Conservation (phyloP, 371 early-diverging fungal genomes). For the Batkoa obscura region DNA sequence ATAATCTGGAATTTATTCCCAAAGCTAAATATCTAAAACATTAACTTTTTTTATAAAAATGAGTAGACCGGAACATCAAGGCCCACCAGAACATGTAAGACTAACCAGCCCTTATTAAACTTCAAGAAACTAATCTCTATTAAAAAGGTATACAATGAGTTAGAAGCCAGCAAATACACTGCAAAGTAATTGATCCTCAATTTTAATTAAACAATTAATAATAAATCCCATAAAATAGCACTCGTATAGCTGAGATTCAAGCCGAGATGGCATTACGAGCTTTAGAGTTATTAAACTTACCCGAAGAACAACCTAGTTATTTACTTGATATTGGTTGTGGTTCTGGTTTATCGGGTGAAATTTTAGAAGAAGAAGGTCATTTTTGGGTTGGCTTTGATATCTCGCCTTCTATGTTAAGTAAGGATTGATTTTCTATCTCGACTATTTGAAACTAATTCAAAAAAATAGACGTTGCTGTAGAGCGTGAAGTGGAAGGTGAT, state of each 20-base stretch:
- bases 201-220: background rate
- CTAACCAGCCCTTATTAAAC: background rate
- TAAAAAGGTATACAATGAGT: constrained; percentile 59
- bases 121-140: background rate
- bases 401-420: constrained; percentile 76
- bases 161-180: constrained; percentile 88
- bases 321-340: constrained; percentile 97
- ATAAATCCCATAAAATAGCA: constrained; percentile 20
- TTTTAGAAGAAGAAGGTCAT: constrained; percentile 83
- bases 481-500: constrained; percentile 77
- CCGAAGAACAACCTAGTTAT: constrained; percentile 42
- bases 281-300: constrained; percentile 71
- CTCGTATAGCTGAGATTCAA: constrained; percentile 83
- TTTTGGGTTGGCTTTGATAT: constrained; percentile 97
- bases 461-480: constrained; percentile 38
- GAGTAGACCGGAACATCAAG: constrained; percentile 89
- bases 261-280: constrained; percentile 85
- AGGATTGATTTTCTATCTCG: constrained; percentile 4
- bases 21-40: too few relatives aligned
- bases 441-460: background rate
- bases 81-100: constrained; percentile 87
- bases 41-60: constrained; percentile 15
- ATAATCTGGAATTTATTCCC: too few relatives aligned
- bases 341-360: constrained; percentile 88
- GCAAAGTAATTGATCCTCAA: constrained; percentile 39